Conservation (phyloP, 305 asterid genomes). For the Fraxinus nigra region DNA sequence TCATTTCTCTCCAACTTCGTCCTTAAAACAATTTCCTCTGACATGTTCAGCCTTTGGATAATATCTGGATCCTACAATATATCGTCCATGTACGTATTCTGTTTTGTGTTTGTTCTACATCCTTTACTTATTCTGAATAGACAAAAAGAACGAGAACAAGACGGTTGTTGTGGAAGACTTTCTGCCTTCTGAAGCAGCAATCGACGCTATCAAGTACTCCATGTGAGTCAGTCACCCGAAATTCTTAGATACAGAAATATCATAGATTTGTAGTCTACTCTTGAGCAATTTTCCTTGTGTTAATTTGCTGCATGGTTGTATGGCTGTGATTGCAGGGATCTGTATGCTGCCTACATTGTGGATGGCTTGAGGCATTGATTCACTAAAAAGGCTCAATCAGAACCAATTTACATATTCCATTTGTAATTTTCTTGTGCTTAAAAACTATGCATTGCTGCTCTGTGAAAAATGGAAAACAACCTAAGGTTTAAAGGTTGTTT, state of each 20-base stretch:
- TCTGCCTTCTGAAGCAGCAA: conserved; percentile 67
- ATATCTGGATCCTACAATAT: not conserved
- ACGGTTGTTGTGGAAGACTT: conserved; percentile 78
- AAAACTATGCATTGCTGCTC: not conserved
- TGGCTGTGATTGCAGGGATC: conserved; percentile 53
- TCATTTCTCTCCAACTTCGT: not conserved
- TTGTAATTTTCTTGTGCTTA: not conserved
- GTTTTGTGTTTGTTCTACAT: not conserved
- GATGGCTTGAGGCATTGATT: conserved; percentile 71
- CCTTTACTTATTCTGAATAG: conserved; percentile 49
- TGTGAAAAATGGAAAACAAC: not conserved
- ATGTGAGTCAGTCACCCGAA: conserved; percentile 42
- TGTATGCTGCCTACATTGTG: conserved; percentile 77
- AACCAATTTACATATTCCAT: not conserved
- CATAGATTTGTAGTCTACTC: not conserved
- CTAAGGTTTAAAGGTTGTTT: not conserved
- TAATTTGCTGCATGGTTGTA: not conserved
- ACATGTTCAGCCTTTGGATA: not conserved
- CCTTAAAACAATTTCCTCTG: not conserved
- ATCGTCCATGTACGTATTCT: not conserved
- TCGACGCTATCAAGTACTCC: conserved; percentile 67
- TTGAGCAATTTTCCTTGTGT: not conserved
- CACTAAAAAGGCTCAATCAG: not conserved
- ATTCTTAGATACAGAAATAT: not conserved
- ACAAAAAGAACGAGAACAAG: conserved; percentile 85